These are phyloP conservation scores for Dalbergia cultrata DNA, from an alignment of 306 rosid genomes.

Conservation along the genomic window DNA sequence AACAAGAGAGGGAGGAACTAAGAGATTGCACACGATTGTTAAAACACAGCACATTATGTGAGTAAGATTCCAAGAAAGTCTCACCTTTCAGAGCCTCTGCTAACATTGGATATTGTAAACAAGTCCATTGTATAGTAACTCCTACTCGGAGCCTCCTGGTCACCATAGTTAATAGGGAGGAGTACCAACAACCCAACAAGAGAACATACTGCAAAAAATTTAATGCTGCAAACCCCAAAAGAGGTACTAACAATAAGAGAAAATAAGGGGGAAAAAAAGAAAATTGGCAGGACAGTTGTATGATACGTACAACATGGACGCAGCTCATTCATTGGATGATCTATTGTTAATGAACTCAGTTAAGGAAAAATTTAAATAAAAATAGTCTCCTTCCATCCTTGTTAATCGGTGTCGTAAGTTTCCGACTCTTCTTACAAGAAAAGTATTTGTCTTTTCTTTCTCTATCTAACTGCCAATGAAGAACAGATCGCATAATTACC, in stretches of 20 bases:
- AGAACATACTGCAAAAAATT: conserved; percentile 75
- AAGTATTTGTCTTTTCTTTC: too few species aligned
- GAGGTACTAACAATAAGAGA: conserved; percentile 1
- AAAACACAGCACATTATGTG: not conserved
- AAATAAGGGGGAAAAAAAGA: not conserved
- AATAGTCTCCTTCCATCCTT: too few species aligned
- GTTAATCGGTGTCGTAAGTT: too few species aligned
- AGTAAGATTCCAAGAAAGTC: conserved; percentile 33
- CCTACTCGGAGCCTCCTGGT: conserved; percentile 42
- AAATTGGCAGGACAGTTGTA: not conserved
- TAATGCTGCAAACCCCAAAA: conserved; percentile 62
- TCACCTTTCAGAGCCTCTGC: conserved; percentile 74
- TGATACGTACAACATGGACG: not conserved
- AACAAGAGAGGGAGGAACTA: not conserved
- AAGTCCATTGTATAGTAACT: conserved; percentile 67
- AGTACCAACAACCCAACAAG: conserved; percentile 76
- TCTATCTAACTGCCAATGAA: too few species aligned
- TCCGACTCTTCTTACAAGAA: not conserved
- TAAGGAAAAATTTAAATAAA: not conserved
- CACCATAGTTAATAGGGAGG: conserved; percentile 72
- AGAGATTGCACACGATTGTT: conserved; percentile 21
- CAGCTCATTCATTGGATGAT: not conserved
- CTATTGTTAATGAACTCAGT: not conserved
- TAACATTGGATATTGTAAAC: conserved; percentile 83
- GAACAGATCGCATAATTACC: too few species aligned